Base-by-base conservation (phyloP, 1,284 basidiomycete species). In the Trametes polyzona region DNA sequence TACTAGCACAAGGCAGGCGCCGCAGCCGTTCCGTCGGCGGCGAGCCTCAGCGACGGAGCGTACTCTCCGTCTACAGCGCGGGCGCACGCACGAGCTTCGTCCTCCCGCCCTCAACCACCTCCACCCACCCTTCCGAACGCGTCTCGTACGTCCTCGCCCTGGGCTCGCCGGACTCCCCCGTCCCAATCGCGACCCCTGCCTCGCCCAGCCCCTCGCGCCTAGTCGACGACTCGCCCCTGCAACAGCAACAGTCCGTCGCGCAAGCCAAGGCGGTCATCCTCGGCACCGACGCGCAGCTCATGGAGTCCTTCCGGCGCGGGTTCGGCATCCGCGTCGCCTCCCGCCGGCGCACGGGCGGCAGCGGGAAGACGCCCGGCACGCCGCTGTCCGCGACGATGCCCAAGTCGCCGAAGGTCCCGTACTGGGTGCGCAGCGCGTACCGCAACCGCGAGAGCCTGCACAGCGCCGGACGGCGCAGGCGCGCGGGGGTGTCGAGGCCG, bases 381-480 rank as follows among this genome's bases (percentile, higher is more conserved):
- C 26, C 55, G 47, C 27, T 57, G 36, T 46, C 59, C n/a, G 39
- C 50, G 32, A 42, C 40, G 6, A 57, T 61, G 14, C n/a, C n/a
- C n/a, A 56, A 55, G 51, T 67, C 66, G 21, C 65, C 66, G 30
- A 57, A 53, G 26, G 68, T 60, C 17, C 69, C 70, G 36, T 71
- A 71, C 57, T 71, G 70, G 70, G 68, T 71, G 32, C 65, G 63
- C 50, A 57, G 52, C 44, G 55, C 59, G 48, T 60, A 62, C 47
- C 57, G 59, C 52, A 53, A 55, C 40, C 55, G 46, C 17, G 50
- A 11, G 37, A 41, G 42, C 50, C 43, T 27, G 54, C 44, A 37
- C 47, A 46, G 37, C 46, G 37, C 23, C 46, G 55, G 24, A 16
- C 49, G 57, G 27, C 49, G 49, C 51, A 50, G 55, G 44, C 49